Evolutionary conservation across 257 asterid species (phyloP), one percentile per base, ranked within the genome.

Genomic region (Penstemon newberryi): DNA sequence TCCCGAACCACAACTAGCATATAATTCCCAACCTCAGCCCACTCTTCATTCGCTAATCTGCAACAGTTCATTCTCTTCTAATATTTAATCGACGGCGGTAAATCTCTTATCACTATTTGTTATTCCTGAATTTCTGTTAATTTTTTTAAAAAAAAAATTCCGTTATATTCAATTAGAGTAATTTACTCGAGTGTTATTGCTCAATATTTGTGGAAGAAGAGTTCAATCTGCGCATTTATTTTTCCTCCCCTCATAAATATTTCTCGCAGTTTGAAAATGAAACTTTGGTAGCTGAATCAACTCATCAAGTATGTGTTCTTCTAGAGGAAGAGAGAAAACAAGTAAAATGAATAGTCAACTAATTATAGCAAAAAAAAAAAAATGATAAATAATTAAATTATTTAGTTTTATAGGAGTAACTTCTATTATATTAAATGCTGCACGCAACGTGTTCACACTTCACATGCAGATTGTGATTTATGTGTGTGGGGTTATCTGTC

Each of bases 381-480:
- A 36, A 12, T 6, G 37, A 56, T 25, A 18, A 19, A 56, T 5
- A 19, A 6, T 56, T n/a, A 1, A 18, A 18, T 54, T 3, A n/a
- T 4, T 25, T 13, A n/a, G n/a, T 56, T 56, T 56, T 56, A n/a
- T 25, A 15, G 18, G 18, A 15, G 18, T 15, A 15, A 15, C 18
- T 15, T 15, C 18, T 15, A 18, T 56, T 56, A 41, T 72, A 75
- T 75, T 83, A 67, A 86, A 74, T 84, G 83, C 86, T 19, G 53
- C 70, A 78, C 60, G 84, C 72, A 77, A 59, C 75, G 65, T 60
- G 79, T 77, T 72, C 90, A 77, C 85, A 82, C 78, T 77, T 72
- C 90, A 77, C 85, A 82, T 80, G 90, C 82, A 82, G 75, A 37
- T 49, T 49, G 81, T 73, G 77, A 70, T 64, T 5, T 69, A 69